Conservation (phyloP, 2,329 filamentous ascomycete genomes). For the Chaetomium olivaceum region DNA sequence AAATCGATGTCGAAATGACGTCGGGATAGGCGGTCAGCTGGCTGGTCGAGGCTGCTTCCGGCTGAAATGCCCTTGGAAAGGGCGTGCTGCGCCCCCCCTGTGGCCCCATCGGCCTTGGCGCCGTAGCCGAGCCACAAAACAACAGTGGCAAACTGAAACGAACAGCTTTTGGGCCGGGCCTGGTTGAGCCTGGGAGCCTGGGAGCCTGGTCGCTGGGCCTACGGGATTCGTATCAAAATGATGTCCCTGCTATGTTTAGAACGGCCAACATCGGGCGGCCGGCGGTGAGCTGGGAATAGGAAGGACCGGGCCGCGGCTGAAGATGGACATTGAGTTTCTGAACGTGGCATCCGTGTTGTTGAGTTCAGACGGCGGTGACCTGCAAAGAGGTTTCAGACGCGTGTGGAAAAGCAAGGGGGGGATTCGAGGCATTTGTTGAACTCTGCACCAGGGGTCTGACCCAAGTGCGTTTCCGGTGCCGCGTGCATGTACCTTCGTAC, state of each 20-base stretch:
- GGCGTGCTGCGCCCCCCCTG: constrained; percentile 2
- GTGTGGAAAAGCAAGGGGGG: not conserved
- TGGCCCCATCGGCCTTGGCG: not conserved
- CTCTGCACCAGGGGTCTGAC: not conserved
- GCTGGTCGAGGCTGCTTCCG: constrained; percentile 6
- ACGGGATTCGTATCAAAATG: not conserved
- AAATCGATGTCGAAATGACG: constrained; percentile 10
- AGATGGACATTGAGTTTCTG: not conserved
- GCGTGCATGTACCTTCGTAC: not conserved
- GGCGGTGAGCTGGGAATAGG: not conserved
- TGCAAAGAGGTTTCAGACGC: not conserved
- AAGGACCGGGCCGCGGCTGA: not conserved
- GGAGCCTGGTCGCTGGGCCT: not conserved
- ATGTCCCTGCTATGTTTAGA: not conserved
- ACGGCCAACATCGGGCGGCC: not conserved
- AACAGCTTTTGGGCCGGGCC: not conserved
- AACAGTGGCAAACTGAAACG: not conserved
- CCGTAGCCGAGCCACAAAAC: constrained; percentile 6
- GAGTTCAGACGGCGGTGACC: not conserved
- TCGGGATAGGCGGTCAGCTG: constrained; percentile 2
- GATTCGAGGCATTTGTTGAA: constrained; percentile 12
- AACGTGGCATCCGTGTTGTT: not conserved
- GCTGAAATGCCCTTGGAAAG: constrained; percentile 12
- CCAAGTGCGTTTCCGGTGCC: not conserved
- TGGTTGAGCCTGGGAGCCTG: not conserved